phyloP scores from a whole-genome alignment of 1,284 basidiomycete genomes.

The Cerioporus squamosus region DNA sequence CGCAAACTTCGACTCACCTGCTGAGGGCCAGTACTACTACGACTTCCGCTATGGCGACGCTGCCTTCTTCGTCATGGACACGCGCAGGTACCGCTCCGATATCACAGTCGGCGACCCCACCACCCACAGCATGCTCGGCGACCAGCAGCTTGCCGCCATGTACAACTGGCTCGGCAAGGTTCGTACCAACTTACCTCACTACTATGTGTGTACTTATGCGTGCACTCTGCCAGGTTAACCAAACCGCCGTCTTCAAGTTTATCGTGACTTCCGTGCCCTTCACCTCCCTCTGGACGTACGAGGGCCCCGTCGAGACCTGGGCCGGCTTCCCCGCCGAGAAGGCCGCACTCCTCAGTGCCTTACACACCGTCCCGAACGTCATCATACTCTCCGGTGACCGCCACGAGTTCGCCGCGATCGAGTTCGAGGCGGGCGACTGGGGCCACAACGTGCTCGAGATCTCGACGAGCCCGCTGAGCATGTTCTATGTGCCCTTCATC shows the following conservation, averaged over 20 bases:
- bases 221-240: slow-evolving; percentile 55
- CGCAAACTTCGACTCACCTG: slow-evolving; percentile 62
- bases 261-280: slow-evolving; percentile 80
- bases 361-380: slow-evolving; percentile 77
- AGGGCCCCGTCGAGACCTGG: slow-evolving; percentile 75
- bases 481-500: slow-evolving; percentile 72
- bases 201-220: too few relatives aligned
- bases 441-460: slow-evolving; percentile 51
- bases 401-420: slow-evolving; percentile 81
- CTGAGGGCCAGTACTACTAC: slow-evolving; percentile 60
- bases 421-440: slow-evolving; percentile 52
- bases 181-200: background rate
- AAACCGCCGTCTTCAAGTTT: slow-evolving; percentile 83
- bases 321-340: slow-evolving; percentile 72
- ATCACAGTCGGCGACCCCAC: slow-evolving; percentile 44
- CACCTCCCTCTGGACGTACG: slow-evolving; percentile 75
- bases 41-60: slow-evolving; percentile 70
- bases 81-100: slow-evolving; percentile 65
- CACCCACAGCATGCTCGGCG: slow-evolving; percentile 74
- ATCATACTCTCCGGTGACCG: slow-evolving; percentile 73
- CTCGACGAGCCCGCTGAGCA: slow-evolving; percentile 71
- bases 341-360: slow-evolving; percentile 53
- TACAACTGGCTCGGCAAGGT: slow-evolving; percentile 70
- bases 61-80: slow-evolving; percentile 84
- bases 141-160: slow-evolving; percentile 65